These are phyloP conservation scores for Botrytis fabae DNA, from an alignment of 2,329 filamentous ascomycete species.

Conservation along the genomic window DNA sequence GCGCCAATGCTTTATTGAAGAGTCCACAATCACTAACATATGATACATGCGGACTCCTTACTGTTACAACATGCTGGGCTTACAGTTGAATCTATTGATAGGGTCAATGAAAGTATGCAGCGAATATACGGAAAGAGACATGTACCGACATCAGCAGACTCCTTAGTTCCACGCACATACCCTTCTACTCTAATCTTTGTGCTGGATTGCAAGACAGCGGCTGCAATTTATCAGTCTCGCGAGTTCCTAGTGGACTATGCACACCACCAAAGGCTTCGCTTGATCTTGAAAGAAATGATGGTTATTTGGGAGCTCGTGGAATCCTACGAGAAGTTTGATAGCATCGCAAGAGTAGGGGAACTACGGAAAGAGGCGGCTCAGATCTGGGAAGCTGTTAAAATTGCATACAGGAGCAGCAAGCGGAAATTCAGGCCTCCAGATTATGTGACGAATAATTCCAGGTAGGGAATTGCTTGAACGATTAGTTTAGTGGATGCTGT, in stretches of 20 bases:
- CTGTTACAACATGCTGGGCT: neutral
- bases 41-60: neutral
- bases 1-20: neutral
- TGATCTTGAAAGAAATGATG: neutral
- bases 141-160: neutral
- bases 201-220: neutral
- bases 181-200: neutral
- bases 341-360: neutral
- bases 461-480: neutral
- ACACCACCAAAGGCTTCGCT: neutral
- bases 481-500: neutral
- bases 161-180: neutral
- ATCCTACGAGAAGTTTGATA: neutral
- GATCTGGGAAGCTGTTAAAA: neutral
- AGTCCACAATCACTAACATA: neutral
- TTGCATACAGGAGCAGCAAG: neutral
- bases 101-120: neutral
- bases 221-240: neutral
- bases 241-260: neutral
- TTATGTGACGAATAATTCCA: neutral
- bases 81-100: too few relatives aligned
- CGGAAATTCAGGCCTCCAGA: neutral
- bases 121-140: slow-evolving; percentile 2
- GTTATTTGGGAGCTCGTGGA: neutral
- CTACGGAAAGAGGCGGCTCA: neutral